Evolutionary conservation across 2,329 filamentous ascomycete genomes (phyloP), one percentile per base, ranked within the genome.

Genomic region (Claviceps africana): DNA sequence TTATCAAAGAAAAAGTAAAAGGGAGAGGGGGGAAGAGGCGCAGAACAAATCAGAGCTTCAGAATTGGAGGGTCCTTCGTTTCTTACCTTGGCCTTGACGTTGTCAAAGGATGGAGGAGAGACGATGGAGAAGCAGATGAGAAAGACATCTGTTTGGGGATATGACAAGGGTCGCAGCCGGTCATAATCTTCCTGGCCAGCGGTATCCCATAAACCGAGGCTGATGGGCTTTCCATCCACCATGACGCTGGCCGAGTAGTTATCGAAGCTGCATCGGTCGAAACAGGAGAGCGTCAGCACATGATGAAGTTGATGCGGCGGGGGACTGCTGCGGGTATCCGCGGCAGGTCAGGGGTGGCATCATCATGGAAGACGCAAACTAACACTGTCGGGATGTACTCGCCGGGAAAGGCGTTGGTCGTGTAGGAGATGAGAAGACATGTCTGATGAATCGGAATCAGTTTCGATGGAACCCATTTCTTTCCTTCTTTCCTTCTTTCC

Each of bases 191-290:
- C 91, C 75, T 97, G 93, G 65, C 91, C 91, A 60, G 91, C 91
- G 59, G 91, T 98, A 85, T 98, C 91, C 91, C 93, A 97, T 33
- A 98, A 75, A 60, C 91, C 93, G 62, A 98, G 73, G 71, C 89
- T 96, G 72, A 97, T 95, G 55, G 91, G 91, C 75, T 95, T 95
- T 63, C 90, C 89, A 75, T 97, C 93, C 53, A 97, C 93, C 88
- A 96, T 96, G 52, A 98, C 93, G 75, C 89, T 95, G 58, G 93
- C 93, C 39, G 91, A 95, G 76, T 97, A 97, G 75, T 98, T 98
- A 69, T 97, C 91, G 72, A 97, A 97, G 57, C 89, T 95, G 61
- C 25, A 55, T 44, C 59, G 30, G 44, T 54, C 21, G 53, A 13
- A 45, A 44, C 53, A 22, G 54, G 51, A 43, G 19, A 43, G 44